These are phyloP conservation scores for Aspergillus alliaceus DNA, from an alignment of 2,329 filamentous ascomycete species.

Conservation along the genomic window DNA sequence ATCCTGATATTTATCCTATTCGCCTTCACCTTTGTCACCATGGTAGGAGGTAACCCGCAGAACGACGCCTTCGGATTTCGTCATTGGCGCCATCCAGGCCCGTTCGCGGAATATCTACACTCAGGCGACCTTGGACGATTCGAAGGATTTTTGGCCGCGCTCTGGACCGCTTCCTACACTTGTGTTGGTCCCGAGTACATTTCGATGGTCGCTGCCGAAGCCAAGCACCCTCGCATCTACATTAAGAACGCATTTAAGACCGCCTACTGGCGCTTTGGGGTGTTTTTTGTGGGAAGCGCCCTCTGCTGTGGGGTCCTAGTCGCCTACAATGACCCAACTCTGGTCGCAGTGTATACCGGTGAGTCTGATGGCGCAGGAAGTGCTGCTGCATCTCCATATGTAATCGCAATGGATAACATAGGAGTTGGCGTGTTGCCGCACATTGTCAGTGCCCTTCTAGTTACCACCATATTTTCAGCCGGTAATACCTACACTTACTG, in stretches of 20 bases:
- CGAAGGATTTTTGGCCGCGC: conserved; percentile 61
- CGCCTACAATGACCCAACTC: conserved; percentile 61
- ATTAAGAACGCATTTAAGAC: conserved; percentile 74
- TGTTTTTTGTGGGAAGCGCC: conserved; percentile 72
- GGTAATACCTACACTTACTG: conserved; percentile 68
- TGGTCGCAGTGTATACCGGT: conserved; percentile 38
- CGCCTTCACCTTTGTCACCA: conserved; percentile 74
- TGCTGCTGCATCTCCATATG: conserved; percentile 67
- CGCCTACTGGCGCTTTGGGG: conserved; percentile 72
- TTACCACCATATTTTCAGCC: conserved; percentile 66
- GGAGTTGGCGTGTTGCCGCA: conserved; percentile 63
- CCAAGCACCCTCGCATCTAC: conserved; percentile 65
- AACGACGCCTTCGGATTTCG: conserved; percentile 70
- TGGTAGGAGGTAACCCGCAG: conserved; percentile 75
- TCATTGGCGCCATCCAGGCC: conserved; percentile 60
- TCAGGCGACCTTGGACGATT: conserved; percentile 61
- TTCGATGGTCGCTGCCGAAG: conserved; percentile 62
- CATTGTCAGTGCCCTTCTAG: conserved; percentile 69
- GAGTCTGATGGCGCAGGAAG: conserved; percentile 39
- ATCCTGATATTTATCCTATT: conserved; percentile 67
- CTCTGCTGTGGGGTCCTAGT: conserved; percentile 69
- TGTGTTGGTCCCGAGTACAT: conserved; percentile 67
- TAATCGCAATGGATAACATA: conserved; percentile 64
- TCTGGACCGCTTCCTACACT: conserved; percentile 68
- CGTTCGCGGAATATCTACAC: conserved; percentile 65